Percentiles rank a stretch among this genome's conserved stretches.
phyloP scores from a whole-genome alignment of 2,329 filamentous ascomycete genomes.

The Penicillium sp. region DNA sequence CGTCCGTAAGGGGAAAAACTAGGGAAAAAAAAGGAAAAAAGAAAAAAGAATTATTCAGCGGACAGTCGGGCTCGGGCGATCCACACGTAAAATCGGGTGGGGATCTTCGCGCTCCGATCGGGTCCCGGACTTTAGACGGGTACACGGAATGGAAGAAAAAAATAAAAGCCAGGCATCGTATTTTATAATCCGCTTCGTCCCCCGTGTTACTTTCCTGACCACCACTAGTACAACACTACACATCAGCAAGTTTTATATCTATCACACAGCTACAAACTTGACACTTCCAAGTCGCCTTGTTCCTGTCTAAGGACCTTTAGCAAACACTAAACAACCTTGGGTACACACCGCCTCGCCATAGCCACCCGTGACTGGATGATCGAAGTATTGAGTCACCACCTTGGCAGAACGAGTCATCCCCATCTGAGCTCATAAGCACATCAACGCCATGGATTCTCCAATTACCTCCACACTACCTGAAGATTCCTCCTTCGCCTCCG shows the following conservation, averaged over 20 bases:
- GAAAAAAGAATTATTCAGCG: conserved; percentile 7
- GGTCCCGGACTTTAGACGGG: conserved; percentile 17
- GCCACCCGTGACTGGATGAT: conserved; percentile 27
- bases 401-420: conserved; percentile 31
- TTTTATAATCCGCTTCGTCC: conserved; percentile 3
- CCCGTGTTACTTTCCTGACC: neutral
- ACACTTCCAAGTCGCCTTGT: neutral
- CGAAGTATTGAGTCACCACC: conserved; percentile 31
- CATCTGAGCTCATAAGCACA: conserved; percentile 28
- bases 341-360: conserved; percentile 27
- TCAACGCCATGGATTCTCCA: conserved; percentile 27
- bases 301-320: too few species aligned
- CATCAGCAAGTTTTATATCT: neutral
- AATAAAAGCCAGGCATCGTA: conserved; percentile 5
- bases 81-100: conserved; percentile 13
- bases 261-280: neutral
- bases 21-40: neutral
- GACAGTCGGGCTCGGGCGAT: conserved; percentile 15
- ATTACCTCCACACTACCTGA: conserved; percentile 12
- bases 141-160: conserved; percentile 12
- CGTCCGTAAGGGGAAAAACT: neutral
- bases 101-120: conserved; percentile 17
- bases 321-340: neutral
- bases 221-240: neutral
- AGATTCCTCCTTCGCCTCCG: conserved; percentile 28